A percentile compares a stretch with the other conserved stretches of the same genome.
Conservation (phyloP, 1,284 basidiomycete genomes). For the Moesziomyces parantarcticus region DNA sequence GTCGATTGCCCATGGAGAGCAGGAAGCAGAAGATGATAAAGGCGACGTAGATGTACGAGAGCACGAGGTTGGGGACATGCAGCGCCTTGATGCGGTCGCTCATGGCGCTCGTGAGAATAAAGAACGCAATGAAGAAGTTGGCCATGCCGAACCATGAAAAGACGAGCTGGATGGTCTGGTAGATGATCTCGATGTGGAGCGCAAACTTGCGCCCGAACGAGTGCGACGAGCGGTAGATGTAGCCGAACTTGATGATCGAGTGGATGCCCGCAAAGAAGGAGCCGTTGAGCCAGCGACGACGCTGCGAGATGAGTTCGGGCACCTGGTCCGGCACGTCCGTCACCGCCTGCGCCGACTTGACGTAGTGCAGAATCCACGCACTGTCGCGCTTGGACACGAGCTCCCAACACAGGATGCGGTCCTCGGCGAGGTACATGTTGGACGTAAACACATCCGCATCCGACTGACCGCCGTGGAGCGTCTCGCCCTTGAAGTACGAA, state of each 20-base stretch:
- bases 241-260: constrained; percentile 66
- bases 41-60: constrained; percentile 65
- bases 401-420: constrained; percentile 66
- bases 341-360: constrained; percentile 63
- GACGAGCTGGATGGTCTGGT: constrained; percentile 62
- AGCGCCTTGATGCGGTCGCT: constrained; percentile 51
- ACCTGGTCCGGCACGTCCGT: constrained; percentile 64
- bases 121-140: constrained; percentile 61
- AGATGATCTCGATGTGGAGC: constrained; percentile 66
- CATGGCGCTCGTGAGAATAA: constrained; percentile 61
- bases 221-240: constrained; percentile 66
- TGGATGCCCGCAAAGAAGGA: constrained; percentile 66
- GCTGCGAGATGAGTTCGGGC: constrained; percentile 64
- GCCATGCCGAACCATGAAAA: constrained; percentile 66
- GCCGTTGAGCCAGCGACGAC: constrained; percentile 65
- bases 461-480: constrained; percentile 70
- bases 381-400: constrained; percentile 68
- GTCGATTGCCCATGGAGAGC: constrained; percentile 66
- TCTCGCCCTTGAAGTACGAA: constrained; percentile 92
- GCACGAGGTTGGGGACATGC: constrained; percentile 58
- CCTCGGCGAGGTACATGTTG: constrained; percentile 66
- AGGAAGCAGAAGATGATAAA: constrained; percentile 66
- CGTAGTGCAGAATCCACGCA: constrained; percentile 65
- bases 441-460: constrained; percentile 65
- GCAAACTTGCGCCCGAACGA: constrained; percentile 58